These are phyloP conservation scores for Fraxinus americana DNA, from an alignment of 257 asterid species.

Conservation along the genomic window DNA sequence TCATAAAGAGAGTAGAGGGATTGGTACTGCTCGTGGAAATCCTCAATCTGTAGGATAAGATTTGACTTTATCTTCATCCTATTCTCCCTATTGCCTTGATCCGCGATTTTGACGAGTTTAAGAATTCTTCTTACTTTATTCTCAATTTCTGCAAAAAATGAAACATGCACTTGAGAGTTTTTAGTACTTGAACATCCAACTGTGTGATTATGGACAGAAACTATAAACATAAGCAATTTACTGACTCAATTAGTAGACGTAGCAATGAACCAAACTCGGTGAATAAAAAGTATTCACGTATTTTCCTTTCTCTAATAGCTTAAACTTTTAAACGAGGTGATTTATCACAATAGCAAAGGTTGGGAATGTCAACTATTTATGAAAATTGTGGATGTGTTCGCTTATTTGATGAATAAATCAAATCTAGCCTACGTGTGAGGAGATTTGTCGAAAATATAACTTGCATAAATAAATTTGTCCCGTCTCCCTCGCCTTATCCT, in stretches of 20 bases:
- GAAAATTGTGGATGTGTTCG: no score
- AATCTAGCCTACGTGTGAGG: no score
- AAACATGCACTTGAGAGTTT: background rate
- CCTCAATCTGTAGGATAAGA: constrained; percentile 39
- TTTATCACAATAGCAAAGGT: no score
- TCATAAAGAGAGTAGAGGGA: constrained; percentile 37
- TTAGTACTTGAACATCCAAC: background rate
- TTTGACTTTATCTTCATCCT: constrained; percentile 35
- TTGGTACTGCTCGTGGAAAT: constrained; percentile 37
- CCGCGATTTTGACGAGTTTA: constrained; percentile 38
- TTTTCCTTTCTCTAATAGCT: no score
- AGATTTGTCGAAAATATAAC: no score
- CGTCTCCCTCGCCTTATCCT: no score
- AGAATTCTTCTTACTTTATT: constrained; percentile 38
- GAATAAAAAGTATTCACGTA: no score
- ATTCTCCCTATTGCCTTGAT: constrained; percentile 37
- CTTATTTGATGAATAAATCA: no score
- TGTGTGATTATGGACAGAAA: background rate
- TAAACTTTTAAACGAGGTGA: no score
- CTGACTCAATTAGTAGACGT: background rate
- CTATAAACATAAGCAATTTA: background rate
- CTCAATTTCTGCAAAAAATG: constrained; percentile 37
- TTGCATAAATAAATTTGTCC: no score
- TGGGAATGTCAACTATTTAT: no score
- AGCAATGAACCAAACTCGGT: background rate